Base-by-base conservation (phyloP, 2,329 filamentous ascomycete species). In the Cyclaneusma minus region DNA sequence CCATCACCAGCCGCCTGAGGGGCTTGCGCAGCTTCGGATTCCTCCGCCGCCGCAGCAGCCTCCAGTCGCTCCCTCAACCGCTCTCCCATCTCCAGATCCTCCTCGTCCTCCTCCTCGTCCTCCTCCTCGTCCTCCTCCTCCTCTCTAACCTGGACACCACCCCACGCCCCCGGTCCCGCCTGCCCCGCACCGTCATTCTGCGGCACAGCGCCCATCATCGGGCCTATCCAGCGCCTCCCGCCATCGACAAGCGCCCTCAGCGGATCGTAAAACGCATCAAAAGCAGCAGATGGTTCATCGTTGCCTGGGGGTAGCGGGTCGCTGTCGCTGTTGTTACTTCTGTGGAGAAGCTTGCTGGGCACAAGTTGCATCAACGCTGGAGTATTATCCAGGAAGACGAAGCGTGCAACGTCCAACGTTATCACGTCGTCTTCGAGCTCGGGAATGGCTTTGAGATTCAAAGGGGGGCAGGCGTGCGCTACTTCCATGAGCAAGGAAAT, bases 401-500 rank as follows among this genome's bases (percentile, higher is more conserved):
- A 46, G 18, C 47, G 34, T 5, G 44, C 43, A 11, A 47, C 37
- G 26, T 47, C 37, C 1, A 48, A 36, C 8, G 37, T 43, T 31
- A 49, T 40, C 7, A 24, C 15, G 13, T 25, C 22, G 6, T 8
- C 27, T 5, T 16, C 13, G 5, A 11, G 13, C 16, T 38, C 35
- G 3, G 24, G 23, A 4, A 39, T 36, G 2, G 20, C 14, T 3
- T 29, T 24, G 5, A 26, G 16, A 11, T 40, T 24, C 11, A 40
- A 32, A 28, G 42, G 45, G 3, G 36, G 24, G 3, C 45, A 43
- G 0, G 41, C 40, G 37, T 70, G 64, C 20, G 68, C 69, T 9
- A 75, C 62, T 44, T 79, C 71, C 18, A 71, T 58, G 0, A 82
- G 57, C 3, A 81, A 49, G 12, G 61, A 58, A 4, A 64, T 67